Evolutionary conservation across 257 asterid genomes (phyloP).

Genomic region (Solanum peruvianum): DNA sequence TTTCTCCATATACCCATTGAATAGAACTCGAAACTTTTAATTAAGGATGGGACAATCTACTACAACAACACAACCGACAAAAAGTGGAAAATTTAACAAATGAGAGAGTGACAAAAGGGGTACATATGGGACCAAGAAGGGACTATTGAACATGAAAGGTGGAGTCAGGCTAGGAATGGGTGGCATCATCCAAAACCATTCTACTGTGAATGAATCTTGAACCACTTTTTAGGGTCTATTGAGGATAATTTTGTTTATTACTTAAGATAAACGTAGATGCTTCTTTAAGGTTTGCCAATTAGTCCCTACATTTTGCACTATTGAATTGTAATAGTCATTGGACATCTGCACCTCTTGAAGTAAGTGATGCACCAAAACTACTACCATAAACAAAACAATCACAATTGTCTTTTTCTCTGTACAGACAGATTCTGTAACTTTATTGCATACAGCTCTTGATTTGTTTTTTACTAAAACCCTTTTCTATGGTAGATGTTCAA

Average conservation of each 20-base stretch:
- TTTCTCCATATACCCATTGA: accelerated
- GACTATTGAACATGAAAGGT: neutral
- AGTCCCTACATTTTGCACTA: neutral
- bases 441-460: neutral
- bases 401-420: neutral
- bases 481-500: neutral
- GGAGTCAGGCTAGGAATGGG: neutral
- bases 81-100: neutral
- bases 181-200: neutral
- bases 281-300: neutral
- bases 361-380: neutral
- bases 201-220: neutral
- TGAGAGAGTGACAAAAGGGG: neutral
- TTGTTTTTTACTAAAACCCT: neutral
- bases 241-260: neutral
- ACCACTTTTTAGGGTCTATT: neutral
- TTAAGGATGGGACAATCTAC: accelerated
- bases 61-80: accelerated
- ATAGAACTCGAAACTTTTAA: accelerated
- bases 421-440: neutral
- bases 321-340: neutral
- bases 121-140: neutral
- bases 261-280: neutral
- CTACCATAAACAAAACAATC: neutral
- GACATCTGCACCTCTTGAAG: neutral